These are phyloP conservation scores for Quercus parvula DNA, from an alignment of 306 rosid genomes.

Conservation along the genomic window DNA sequence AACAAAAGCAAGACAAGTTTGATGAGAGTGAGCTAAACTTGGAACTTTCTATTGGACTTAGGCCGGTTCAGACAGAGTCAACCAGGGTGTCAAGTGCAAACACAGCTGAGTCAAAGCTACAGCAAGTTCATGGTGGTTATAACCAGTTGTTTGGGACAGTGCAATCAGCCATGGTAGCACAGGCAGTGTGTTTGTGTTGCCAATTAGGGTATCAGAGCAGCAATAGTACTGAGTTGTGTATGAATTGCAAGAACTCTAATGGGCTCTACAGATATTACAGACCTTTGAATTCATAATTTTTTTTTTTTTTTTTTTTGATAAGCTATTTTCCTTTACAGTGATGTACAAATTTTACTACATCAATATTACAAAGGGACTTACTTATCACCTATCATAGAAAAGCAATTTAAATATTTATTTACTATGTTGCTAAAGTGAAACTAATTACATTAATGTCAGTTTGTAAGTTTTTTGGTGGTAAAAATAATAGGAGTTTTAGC, in stretches of 20 bases:
- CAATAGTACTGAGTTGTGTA: slow-evolving; percentile 13
- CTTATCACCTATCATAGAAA: too few relatives aligned
- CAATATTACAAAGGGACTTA: too few relatives aligned
- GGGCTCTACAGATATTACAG: slow-evolving; percentile 28
- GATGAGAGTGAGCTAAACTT: slow-evolving; percentile 29
- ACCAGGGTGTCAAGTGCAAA: slow-evolving; percentile 24
- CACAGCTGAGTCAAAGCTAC: slow-evolving; percentile 48
- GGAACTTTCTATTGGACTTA: slow-evolving; percentile 61
- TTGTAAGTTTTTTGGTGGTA: too few relatives aligned
- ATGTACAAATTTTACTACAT: too few relatives aligned
- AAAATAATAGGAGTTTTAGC: too few relatives aligned
- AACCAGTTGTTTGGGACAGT: neutral
- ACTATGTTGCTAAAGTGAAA: too few relatives aligned
- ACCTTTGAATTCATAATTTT: slow-evolving; percentile 16
- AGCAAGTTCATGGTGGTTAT: neutral
- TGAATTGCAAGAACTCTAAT: slow-evolving; percentile 33
- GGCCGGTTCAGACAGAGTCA: slow-evolving; percentile 39
- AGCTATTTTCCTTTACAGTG: too few relatives aligned
- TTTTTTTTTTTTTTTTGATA: too few relatives aligned
- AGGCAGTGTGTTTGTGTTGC: slow-evolving; percentile 39
- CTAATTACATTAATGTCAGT: too few relatives aligned
- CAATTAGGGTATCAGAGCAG: slow-evolving; percentile 33
- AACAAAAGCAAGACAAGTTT: neutral
- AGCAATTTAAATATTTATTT: too few relatives aligned
- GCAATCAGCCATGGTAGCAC: slow-evolving; percentile 1